Conservation (phyloP, 441 rosid species). For the Erodium trifolium region DNA sequence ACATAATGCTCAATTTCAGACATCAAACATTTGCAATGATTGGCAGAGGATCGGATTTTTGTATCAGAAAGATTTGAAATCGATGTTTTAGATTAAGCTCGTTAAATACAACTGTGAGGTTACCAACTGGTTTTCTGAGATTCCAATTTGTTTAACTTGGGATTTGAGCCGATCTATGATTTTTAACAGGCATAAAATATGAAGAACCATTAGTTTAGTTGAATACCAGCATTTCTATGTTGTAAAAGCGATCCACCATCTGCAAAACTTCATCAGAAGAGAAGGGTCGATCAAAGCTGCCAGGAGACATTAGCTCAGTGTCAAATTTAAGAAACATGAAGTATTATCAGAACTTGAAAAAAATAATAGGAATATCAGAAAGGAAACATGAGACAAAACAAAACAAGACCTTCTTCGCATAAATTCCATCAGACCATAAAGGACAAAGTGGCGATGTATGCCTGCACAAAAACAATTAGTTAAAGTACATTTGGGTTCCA, state of each 20-base stretch:
- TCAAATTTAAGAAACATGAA: neutral
- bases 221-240: slow-evolving; percentile 83
- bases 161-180: neutral
- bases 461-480: slow-evolving; percentile 37
- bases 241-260: slow-evolving; percentile 83
- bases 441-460: slow-evolving; percentile 84
- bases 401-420: slow-evolving; percentile 64
- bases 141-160: neutral
- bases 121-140: neutral
- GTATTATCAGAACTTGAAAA: slow-evolving; percentile 8
- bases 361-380: neutral
- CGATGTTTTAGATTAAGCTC: neutral
- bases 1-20: neutral
- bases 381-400: slow-evolving; percentile 3
- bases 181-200: neutral
- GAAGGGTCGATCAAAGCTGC: slow-evolving; percentile 76
- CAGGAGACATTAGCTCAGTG: slow-evolving; percentile 12
- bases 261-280: slow-evolving; percentile 83
- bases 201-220: neutral
- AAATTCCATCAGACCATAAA: slow-evolving; percentile 88
- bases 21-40: too few species aligned
- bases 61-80: too few species aligned
- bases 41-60: too few species aligned
- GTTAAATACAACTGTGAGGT: neutral
- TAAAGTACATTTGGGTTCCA: too few species aligned